Conservation (phyloP, 371 early-diverging fungal species). For the Apophysomyces variabilis region DNA sequence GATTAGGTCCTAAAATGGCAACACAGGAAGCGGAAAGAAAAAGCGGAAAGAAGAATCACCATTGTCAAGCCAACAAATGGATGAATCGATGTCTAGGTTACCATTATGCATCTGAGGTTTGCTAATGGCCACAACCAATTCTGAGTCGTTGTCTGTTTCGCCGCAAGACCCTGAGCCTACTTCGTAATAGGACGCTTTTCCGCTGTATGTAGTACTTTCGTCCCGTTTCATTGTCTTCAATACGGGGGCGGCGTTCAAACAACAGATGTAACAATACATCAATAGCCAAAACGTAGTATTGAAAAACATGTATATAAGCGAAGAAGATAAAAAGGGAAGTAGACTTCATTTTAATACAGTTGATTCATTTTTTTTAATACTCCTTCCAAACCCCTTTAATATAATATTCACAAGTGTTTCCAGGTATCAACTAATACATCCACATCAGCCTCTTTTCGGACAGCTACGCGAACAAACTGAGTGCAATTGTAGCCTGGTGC, state of each 20-base stretch:
- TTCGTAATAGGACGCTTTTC: slow-evolving; percentile 39
- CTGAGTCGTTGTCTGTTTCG: slow-evolving; percentile 27
- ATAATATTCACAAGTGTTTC: slow-evolving; percentile 51
- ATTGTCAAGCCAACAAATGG: too few relatives aligned
- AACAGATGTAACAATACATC: slow-evolving; percentile 6
- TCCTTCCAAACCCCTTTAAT: slow-evolving; percentile 3
- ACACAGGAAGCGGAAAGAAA: neutral
- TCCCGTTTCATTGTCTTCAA: neutral
- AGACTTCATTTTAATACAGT: slow-evolving; percentile 1
- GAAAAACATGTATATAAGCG: neutral
- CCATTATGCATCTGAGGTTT: slow-evolving; percentile 46
- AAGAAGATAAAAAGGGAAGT: neutral
- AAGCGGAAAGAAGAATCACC: neutral
- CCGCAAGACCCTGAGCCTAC: slow-evolving; percentile 49
- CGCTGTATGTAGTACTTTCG: slow-evolving; percentile 18
- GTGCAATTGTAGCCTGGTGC: slow-evolving; percentile 78
- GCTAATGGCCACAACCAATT: slow-evolving; percentile 45
- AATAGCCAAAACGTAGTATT: neutral
- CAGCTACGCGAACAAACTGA: slow-evolving; percentile 80
- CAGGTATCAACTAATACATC: slow-evolving; percentile 69
- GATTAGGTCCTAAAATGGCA: slow-evolving; percentile 37
- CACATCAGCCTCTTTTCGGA: slow-evolving; percentile 69
- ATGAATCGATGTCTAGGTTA: slow-evolving; percentile 10
- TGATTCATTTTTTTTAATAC: neutral
- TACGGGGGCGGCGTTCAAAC: neutral